Percentiles rank a stretch among this genome's conserved stretches.
These are phyloP conservation scores for Cenchrus purpureus DNA, from an alignment of 176 grass and related monocot genomes.

Conservation along the genomic window DNA sequence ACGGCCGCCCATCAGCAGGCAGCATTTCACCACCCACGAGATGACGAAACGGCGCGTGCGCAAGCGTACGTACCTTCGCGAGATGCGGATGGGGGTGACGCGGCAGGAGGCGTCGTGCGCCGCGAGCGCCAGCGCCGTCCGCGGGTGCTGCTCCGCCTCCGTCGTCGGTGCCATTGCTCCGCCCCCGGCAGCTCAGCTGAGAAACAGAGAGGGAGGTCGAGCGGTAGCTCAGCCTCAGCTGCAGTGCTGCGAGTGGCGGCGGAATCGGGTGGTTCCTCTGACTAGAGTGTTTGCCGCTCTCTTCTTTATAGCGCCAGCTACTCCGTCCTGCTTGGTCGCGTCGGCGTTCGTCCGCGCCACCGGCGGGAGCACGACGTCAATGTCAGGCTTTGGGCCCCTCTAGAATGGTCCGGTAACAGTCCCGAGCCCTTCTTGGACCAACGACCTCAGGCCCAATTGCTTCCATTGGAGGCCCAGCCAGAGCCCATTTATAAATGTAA, in stretches of 20 bases:
- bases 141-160: constrained; percentile 41
- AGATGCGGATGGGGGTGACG: constrained; percentile 62
- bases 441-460: not conserved
- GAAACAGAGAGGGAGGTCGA: not conserved
- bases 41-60: not conserved
- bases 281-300: too few species aligned
- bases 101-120: constrained; percentile 66
- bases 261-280: not conserved
- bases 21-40: too few species aligned
- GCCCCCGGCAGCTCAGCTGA: too few species aligned
- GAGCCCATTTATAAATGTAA: constrained; percentile 10
- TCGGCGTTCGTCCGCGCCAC: not conserved
- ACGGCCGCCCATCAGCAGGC: too few species aligned
- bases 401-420: too few species aligned
- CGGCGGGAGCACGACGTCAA: not conserved
- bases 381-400: not conserved
- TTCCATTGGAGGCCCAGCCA: not conserved
- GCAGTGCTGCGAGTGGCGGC: not conserved
- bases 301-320: constrained; percentile 9
- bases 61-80: constrained; percentile 58
- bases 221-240: not conserved
- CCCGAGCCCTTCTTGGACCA: not conserved
- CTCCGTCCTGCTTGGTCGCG: not conserved
- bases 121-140: constrained; percentile 53
- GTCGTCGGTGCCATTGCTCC: constrained; percentile 42